Evolutionary conservation across 1,139 yeast genomes (phyloP).

Genomic region (Suhomyces wounanorum): DNA sequence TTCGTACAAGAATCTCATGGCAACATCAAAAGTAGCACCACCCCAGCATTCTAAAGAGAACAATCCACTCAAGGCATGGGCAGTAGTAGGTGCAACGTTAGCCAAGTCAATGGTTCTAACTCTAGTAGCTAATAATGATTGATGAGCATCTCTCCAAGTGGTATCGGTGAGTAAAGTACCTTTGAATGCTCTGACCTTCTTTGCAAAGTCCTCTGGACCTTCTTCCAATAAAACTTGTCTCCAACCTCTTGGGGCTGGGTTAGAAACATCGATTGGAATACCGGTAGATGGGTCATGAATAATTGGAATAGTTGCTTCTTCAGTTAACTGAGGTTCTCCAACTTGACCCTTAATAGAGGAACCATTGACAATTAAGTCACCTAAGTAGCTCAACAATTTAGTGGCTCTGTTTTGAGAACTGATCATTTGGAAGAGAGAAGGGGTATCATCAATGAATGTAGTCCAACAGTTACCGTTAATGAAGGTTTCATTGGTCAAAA

Average conservation of each 20-base stretch:
- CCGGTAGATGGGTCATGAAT: conserved; percentile 63
- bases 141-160: conserved; percentile 99
- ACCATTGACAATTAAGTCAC: conserved; percentile 93
- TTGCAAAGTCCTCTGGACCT: conserved; percentile 89
- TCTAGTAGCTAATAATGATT: conserved; percentile 95
- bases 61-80: conserved; percentile 86
- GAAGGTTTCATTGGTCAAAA: conserved; percentile 89
- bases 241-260: conserved; percentile 79
- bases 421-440: conserved; percentile 92
- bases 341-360: conserved; percentile 93
- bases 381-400: conserved; percentile 83
- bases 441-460: conserved; percentile 97
- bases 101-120: conserved; percentile 90
- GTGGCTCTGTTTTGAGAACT: conserved; percentile 96
- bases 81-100: conserved; percentile 91
- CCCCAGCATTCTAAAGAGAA: conserved; percentile 99
- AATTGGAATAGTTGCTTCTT: conserved; percentile 74
- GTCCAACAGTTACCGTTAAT: conserved; percentile 94
- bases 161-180: conserved; percentile 97
- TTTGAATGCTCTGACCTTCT: conserved; percentile 76
- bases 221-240: conserved; percentile 79
- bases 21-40: conserved; percentile 98
- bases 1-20: conserved; percentile 97
- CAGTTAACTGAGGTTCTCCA: conserved; percentile 80
- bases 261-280: conserved; percentile 56